Evolutionary conservation across 2,329 filamentous ascomycete species (phyloP).

Genomic region (Paracamarosporium sp.): DNA sequence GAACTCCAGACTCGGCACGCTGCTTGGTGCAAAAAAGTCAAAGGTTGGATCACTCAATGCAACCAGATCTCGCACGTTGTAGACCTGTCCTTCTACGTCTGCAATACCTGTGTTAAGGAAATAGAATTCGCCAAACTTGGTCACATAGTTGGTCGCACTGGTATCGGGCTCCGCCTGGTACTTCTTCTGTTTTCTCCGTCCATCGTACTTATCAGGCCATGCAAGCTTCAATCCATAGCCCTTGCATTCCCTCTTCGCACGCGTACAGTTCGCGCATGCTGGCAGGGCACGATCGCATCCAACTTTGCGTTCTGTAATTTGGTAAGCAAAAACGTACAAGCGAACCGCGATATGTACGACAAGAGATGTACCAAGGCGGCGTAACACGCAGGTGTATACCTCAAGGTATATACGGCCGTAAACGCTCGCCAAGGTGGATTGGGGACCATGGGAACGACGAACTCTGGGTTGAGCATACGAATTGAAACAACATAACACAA

Average conservation of each 20-base stretch:
- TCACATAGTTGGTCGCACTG: constrained; percentile 13
- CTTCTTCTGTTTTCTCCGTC: constrained; percentile 48
- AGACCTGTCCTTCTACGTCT: constrained; percentile 19
- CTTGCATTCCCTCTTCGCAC: constrained; percentile 51
- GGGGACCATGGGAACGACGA: neutral
- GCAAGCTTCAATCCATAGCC: constrained; percentile 56
- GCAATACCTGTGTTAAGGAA: constrained; percentile 26
- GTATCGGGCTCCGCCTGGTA: constrained; percentile 47
- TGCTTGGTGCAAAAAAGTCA: neutral
- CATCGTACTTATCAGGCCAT: constrained; percentile 58
- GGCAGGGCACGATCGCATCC: constrained; percentile 56
- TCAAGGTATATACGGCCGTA: neutral
- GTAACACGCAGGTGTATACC: neutral
- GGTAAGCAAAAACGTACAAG: neutral
- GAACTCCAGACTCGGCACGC: constrained; percentile 2
- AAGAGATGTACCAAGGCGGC: neutral
- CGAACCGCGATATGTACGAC: neutral
- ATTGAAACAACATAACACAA: neutral
- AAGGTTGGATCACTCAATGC: neutral
- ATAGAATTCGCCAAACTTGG: constrained; percentile 13
- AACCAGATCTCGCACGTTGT: constrained; percentile 14
- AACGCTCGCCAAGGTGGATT: neutral
- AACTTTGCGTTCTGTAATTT: constrained; percentile 53
- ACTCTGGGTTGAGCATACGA: neutral
- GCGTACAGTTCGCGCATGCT: constrained; percentile 53